Conservation (phyloP, 2,329 filamentous ascomycete species). For the Neopestalotiopsis sp. region DNA sequence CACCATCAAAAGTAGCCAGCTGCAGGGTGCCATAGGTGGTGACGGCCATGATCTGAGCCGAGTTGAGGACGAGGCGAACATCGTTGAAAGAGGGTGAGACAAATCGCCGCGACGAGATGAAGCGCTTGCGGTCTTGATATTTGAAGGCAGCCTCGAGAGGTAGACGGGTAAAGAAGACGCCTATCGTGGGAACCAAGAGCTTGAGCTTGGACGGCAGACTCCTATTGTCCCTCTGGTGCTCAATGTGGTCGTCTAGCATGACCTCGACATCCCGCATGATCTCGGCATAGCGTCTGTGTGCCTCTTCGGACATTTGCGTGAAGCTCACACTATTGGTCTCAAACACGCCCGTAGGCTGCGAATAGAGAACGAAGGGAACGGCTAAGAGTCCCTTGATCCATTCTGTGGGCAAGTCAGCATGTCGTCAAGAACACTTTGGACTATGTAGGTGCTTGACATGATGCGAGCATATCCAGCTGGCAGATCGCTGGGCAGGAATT, state of each 20-base stretch:
- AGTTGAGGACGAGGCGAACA: constrained; percentile 89
- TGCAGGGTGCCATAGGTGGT: constrained; percentile 75
- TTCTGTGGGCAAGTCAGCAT: constrained; percentile 56
- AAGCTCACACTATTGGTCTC: constrained; percentile 71
- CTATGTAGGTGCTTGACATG: neutral
- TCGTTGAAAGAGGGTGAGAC: constrained; percentile 98
- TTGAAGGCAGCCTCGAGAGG: constrained; percentile 89
- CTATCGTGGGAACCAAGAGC: constrained; percentile 87
- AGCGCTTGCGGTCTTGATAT: constrained; percentile 84
- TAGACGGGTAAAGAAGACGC: constrained; percentile 91
- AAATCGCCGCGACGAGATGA: constrained; percentile 89
- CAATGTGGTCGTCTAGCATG: constrained; percentile 85
- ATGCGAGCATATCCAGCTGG: neutral
- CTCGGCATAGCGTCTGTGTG: constrained; percentile 89
- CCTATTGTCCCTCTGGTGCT: constrained; percentile 68
- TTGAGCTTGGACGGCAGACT: constrained; percentile 86
- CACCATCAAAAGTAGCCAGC: constrained; percentile 94
- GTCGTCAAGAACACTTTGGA: constrained; percentile 14
- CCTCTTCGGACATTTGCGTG: constrained; percentile 76
- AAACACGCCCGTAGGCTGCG: constrained; percentile 88
- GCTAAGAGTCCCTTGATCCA: constrained; percentile 97
- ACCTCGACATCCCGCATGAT: constrained; percentile 93
- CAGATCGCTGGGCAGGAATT: neutral
- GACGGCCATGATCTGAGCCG: constrained; percentile 92
- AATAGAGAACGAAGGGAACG: constrained; percentile 95